Conservation (phyloP, 495 filamentous ascomycete genomes). For the Penicillium malachiteum region DNA sequence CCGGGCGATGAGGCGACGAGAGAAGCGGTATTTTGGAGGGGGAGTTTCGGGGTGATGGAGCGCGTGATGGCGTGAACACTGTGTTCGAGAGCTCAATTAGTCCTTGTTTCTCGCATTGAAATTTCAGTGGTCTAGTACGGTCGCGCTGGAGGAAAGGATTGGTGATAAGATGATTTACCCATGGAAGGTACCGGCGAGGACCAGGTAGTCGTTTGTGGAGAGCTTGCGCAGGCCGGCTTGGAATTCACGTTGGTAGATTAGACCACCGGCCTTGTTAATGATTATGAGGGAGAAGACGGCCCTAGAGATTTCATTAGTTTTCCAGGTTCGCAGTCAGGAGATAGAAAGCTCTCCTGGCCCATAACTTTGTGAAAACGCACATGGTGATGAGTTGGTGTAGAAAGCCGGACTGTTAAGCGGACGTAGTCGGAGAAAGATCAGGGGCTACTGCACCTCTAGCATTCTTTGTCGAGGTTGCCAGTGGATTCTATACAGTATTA, state of each 20-base stretch:
- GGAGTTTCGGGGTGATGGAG: conserved; percentile 62
- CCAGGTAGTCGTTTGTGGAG: conserved; percentile 89
- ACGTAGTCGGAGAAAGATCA: conserved; percentile 10
- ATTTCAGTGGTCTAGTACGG: neutral
- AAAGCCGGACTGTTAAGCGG: conserved; percentile 2
- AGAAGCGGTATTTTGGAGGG: conserved; percentile 32
- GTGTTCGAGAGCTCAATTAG: neutral
- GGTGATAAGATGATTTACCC: conserved; percentile 53
- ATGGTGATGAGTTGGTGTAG: conserved; percentile 10
- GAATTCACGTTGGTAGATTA: conserved; percentile 95
- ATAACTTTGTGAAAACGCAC: conserved; percentile 10
- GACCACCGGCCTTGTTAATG: conserved; percentile 96
- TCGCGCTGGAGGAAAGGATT: neutral
- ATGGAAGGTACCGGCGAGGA: conserved; percentile 97
- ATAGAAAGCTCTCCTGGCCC: too few relatives aligned
- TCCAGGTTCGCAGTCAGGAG: neutral
- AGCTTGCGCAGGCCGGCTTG: conserved; percentile 79
- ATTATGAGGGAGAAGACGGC: conserved; percentile 90
- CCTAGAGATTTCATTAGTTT: conserved; percentile 51
- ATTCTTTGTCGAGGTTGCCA: conserved; percentile 7
- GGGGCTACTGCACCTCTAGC: conserved; percentile 11
- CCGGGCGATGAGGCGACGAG: conserved; percentile 25
- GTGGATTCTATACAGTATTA: too few relatives aligned
- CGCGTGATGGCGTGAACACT: conserved; percentile 88
- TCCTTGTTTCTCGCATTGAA: neutral